These are phyloP conservation scores for Globisporangium spinosum DNA, from an alignment of 352 stramenopile species.

Conservation along the genomic window DNA sequence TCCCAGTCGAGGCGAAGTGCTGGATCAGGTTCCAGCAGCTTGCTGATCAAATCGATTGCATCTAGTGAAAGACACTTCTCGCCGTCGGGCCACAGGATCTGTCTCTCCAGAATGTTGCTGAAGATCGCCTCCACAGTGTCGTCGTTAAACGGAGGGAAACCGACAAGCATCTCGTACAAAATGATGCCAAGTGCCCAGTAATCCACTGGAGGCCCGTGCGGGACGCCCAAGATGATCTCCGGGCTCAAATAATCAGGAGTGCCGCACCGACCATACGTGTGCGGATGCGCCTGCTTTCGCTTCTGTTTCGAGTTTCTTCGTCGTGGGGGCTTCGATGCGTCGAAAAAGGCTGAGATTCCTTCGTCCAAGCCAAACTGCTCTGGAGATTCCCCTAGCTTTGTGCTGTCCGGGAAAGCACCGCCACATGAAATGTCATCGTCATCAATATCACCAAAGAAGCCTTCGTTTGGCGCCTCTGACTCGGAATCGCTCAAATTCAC, in stretches of 20 bases:
- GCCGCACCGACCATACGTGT: conserved; percentile 74
- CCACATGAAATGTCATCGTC: conserved; percentile 6
- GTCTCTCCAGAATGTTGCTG: conserved; percentile 74
- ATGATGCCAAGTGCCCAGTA: conserved; percentile 92
- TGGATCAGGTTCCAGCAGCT: conserved; percentile 65
- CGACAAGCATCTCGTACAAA: conserved; percentile 87
- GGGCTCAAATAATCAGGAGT: conserved; percentile 88
- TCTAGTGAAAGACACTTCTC: conserved; percentile 82
- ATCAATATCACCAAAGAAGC: conserved; percentile 19
- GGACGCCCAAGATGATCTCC: conserved; percentile 76
- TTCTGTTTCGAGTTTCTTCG: conserved; percentile 33
- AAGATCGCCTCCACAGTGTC: conserved; percentile 88
- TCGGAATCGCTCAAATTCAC: conserved; percentile 48
- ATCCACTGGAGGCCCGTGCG: conserved; percentile 77
- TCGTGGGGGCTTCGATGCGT: conserved; percentile 14
- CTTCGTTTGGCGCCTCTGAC: conserved; percentile 20
- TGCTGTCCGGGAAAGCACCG: background rate
- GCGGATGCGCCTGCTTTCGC: conserved; percentile 33
- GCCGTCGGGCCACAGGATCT: conserved; percentile 87
- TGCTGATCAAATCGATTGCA: conserved; percentile 82
- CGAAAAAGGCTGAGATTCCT: conserved; percentile 23
- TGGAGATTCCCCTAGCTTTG: conserved; percentile 8
- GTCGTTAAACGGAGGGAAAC: conserved; percentile 88
- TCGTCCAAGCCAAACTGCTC: conserved; percentile 25
- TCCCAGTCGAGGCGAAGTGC: conserved; percentile 64